Evolutionary conservation across 2,329 filamentous ascomycete species (phyloP).

Genomic region (Ilyonectria mors-panacis): DNA sequence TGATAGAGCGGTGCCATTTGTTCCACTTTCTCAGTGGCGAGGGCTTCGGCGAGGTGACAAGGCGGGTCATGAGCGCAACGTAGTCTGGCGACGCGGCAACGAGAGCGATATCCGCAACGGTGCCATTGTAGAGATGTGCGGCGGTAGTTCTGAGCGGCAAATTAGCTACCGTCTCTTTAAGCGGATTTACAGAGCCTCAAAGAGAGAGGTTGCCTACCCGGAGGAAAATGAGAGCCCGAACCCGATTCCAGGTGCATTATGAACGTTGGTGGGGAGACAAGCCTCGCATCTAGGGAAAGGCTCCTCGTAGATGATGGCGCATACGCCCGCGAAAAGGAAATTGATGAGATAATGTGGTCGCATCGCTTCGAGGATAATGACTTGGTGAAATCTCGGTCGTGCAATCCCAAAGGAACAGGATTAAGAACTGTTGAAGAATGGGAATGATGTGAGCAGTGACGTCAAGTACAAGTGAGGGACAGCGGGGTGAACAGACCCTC

Average conservation of each 20-base stretch:
- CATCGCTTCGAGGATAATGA: neutral
- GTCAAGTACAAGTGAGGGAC: no score
- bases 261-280: neutral
- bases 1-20: conserved; percentile 9
- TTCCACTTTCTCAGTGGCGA: conserved; percentile 1
- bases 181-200: neutral
- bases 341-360: neutral
- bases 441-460: no score
- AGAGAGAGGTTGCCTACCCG: neutral
- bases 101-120: neutral
- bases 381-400: no score
- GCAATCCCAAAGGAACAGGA: no score
- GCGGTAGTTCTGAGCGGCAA: neutral
- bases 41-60: neutral
- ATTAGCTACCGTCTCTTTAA: neutral
- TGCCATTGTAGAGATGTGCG: conserved; percentile 9
- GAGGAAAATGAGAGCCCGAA: conserved; percentile 5
- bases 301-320: neutral
- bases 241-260: neutral
- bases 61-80: conserved; percentile 20
- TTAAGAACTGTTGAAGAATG: no score
- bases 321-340: neutral
- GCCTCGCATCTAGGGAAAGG: neutral
- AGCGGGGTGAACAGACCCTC: no score
- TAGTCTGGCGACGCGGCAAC: conserved; percentile 11